A percentile compares a stretch with the other conserved stretches of the same genome.
phyloP scores from a whole-genome alignment of 257 asterid species.

The Solanum chmielewskii region DNA sequence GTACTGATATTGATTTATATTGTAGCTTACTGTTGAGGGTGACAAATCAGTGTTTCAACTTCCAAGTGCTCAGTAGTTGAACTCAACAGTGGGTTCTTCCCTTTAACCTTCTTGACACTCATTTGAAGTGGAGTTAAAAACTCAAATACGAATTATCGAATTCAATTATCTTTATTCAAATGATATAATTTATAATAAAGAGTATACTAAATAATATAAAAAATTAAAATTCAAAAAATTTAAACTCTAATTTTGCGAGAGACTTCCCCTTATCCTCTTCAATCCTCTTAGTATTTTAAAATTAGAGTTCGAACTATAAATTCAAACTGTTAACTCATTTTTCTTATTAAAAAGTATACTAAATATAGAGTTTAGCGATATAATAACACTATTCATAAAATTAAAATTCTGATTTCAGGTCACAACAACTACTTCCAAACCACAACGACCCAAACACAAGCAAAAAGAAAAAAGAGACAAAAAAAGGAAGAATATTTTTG shows the following conservation, averaged over 20 bases:
- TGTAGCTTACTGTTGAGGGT: neutral
- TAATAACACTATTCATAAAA: no score
- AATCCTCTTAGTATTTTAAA: no score
- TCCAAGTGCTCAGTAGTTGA: neutral
- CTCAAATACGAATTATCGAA: no score
- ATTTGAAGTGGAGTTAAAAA: rapidly evolving
- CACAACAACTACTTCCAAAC: rapidly evolving
- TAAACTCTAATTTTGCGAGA: no score
- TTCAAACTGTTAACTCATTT: no score
- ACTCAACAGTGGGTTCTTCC: neutral
- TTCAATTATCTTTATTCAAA: no score
- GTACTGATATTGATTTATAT: neutral
- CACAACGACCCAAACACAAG: neutral
- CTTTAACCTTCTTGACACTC: neutral
- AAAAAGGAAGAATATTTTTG: neutral
- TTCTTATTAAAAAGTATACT: no score
- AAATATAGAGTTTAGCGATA: rapidly evolving
- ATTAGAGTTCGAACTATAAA: rapidly evolving
- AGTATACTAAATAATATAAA: no score
- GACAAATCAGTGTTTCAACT: neutral
- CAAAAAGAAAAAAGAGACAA: neutral
- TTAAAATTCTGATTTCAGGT: rapidly evolving
- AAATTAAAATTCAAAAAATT: no score
- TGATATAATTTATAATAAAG: no score
- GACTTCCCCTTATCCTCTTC: no score